Base-by-base conservation (phyloP, 352 stramenopile species). In the Blastocystis sp. region DNA sequence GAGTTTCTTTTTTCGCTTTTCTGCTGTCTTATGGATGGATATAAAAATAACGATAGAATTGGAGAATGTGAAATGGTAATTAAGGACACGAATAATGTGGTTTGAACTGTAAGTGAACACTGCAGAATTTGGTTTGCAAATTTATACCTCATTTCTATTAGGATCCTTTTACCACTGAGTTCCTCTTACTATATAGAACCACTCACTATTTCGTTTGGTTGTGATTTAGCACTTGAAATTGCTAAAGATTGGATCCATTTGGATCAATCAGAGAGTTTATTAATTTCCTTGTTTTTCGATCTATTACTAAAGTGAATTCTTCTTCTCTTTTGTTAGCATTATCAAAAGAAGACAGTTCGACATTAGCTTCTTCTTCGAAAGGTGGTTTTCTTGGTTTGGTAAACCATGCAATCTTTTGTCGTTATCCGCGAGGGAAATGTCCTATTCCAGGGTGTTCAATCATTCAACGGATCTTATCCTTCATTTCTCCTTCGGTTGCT, bases 351-450 rank as follows among this genome's bases (percentile, higher is more conserved):
- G 29, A 42, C 19, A 39, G 43, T 42, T 32, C 21, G 61, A 39
- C 21, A 73, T 73, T 39, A 24, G 24, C 21, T 32, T 29, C 43
- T 39, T 42, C 29, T 39, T 42, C 61, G 14, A 39, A 14, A 7
- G 29, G n/a, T 24, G 16, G 29, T 29, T 75, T 75, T 75, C 37
- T 54, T 39, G 29, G 37, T 3, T 75, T 75, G 35, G 63, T 75
- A n/a, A 75, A 75, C 21, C 63, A 75, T 29, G 63, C 63, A 6
- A 52, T 75, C 39, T 75, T 46, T n/a, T 75, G 63, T 75, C 63
- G 32, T 12, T 75, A 46, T 54, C 37, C 58, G 16, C 35, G 58
- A 35, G 71, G 71, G 7, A 83, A 83, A 43, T 83, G 71, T 51
- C 21, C 71, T 77, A 21, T 83, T 71, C 71, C 71, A 16, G 71